Conservation (phyloP, 441 rosid genomes). For the Geranium incanum region DNA sequence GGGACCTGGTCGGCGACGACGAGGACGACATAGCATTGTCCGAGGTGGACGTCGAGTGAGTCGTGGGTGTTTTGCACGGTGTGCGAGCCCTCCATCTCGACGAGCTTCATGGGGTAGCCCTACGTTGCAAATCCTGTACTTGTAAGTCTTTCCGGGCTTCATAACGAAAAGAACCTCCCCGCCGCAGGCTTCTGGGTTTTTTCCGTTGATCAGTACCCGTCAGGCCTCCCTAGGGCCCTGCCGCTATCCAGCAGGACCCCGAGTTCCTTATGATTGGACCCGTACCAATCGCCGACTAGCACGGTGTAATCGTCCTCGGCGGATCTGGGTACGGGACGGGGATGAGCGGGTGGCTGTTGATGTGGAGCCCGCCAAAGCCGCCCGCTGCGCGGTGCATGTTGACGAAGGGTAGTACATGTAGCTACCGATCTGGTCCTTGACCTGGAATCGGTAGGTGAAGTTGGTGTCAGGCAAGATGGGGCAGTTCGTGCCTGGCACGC, state of each 20-base stretch:
- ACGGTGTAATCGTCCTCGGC: background rate
- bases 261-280: background rate
- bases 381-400: background rate
- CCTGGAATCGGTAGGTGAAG: background rate
- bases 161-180: background rate
- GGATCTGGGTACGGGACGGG: background rate
- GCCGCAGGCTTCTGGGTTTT: background rate
- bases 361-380: background rate
- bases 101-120: background rate
- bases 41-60: background rate
- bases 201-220: background rate
- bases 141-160: background rate
- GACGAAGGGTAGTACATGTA: background rate
- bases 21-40: background rate
- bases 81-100: background rate
- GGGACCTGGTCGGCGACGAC: background rate
- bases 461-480: background rate
- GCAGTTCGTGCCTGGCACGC: background rate
- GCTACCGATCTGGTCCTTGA: background rate
- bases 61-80: background rate
- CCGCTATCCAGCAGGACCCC: background rate
- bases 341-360: background rate
- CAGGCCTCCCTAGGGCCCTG: background rate
- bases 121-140: background rate
- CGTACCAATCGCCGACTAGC: background rate